Evolutionary conservation across 164 flowering plant genomes (phyloP), one percentile per base, ranked within the genome.

Genomic region (Amborella trichopoda): DNA sequence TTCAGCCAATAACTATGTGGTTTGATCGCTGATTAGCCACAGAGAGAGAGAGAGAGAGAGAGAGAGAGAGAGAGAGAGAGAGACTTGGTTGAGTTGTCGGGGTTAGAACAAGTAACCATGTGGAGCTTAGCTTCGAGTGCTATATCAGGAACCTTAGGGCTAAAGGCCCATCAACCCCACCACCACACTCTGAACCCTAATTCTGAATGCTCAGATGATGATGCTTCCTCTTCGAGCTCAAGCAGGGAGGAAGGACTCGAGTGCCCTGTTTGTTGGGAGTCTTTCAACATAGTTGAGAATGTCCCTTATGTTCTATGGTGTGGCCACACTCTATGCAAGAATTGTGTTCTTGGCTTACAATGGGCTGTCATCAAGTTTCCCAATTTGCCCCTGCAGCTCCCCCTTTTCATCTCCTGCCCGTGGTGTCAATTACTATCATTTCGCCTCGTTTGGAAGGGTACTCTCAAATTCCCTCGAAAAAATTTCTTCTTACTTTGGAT

Each of bases 251-350:
- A 81, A 70, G 86, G 91, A 48, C 58, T 85, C 10, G 95, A 89
- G 52, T 89, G 97, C 58, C 97, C 94, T 4, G 80, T 89, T 53
- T 89, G 97, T 72, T 85, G 83, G 77, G 97, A 89, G 67, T 85
- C 89, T 49, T 89, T 89, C 56, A 89, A 90, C 52, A 75, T 90
- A 44, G 95, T 90, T n/a, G 97, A 85, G 63, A 90, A 90, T 50
- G 77, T 90, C 39, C 97, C 97, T 0, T 90, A 90, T 56, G 97
- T 90, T 30, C 58, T 90, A 63, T 90, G 97, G 97, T 90, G 97
- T 56, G 97, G 97, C 28, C 97, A 90, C 54, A 81, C 94, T 41
- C 80, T 90, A 14, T 90, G 95, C 59, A 83, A 90, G 59, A 75
- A 83, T 47, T 90, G 97, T 64, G 72, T 90, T 33, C 59, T 85